A percentile compares a stretch with the other conserved stretches of the same genome.
Conservation (phyloP, 2,329 filamentous ascomycete genomes). For the Lachnellula subtilissima region DNA sequence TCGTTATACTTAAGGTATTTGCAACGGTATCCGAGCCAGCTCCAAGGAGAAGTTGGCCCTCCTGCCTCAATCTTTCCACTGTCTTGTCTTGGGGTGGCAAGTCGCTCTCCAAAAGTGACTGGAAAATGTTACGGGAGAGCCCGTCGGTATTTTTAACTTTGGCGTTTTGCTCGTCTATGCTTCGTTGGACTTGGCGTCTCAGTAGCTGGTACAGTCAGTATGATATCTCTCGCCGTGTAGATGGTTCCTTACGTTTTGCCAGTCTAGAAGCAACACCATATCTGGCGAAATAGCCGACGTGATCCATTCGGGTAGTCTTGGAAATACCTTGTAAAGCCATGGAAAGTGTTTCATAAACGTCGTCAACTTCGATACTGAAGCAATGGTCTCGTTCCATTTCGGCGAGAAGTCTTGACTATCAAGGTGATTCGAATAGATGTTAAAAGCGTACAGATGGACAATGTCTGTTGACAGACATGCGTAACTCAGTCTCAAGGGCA, state of each 20-base stretch:
- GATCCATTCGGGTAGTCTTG: constrained; percentile 6
- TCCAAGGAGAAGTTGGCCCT: constrained; percentile 10
- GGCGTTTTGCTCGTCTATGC: neutral
- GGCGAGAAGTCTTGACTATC: constrained; percentile 20
- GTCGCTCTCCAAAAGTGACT: constrained; percentile 15
- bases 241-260: constrained; percentile 9
- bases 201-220: neutral
- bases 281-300: constrained; percentile 4
- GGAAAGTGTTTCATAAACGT: constrained; percentile 19
- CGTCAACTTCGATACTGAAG: constrained; percentile 8
- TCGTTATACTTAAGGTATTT: constrained; percentile 3
- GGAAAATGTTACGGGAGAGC: constrained; percentile 12
- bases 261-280: constrained; percentile 14
- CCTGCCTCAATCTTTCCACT: constrained; percentile 6
- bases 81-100: constrained; percentile 16
- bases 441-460: constrained; percentile 30
- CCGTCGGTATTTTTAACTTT: constrained; percentile 1
- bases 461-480: constrained; percentile 25
- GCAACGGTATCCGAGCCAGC: constrained; percentile 12
- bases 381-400: constrained; percentile 16
- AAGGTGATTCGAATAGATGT: constrained; percentile 17
- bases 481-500: constrained; percentile 15
- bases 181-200: constrained; percentile 7
- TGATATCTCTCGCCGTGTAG: neutral
- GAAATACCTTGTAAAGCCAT: constrained; percentile 11